Conservation (phyloP, 2,329 filamentous ascomycete species). For the Plenodomus lindquistii region DNA sequence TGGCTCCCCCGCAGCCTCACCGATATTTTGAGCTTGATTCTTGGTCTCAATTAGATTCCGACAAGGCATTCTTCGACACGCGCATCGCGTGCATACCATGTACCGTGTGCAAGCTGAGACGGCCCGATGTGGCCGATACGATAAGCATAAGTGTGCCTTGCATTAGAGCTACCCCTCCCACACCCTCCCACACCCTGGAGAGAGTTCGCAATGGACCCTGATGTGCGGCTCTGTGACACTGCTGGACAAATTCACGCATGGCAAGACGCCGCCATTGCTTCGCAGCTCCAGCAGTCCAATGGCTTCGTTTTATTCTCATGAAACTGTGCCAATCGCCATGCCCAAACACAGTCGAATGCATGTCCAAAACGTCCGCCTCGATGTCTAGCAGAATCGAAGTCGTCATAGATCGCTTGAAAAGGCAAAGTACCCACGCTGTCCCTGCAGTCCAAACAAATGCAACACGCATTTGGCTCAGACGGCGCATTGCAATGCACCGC, state of each 20-base stretch:
- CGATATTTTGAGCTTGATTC: too few relatives aligned
- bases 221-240: constrained; percentile 4
- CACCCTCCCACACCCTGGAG: constrained; percentile 1
- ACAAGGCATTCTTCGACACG: too few relatives aligned
- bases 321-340: not conserved
- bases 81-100: too few relatives aligned
- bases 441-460: constrained; percentile 37
- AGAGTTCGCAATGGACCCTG: constrained; percentile 7
- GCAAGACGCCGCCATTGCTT: not conserved
- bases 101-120: too few relatives aligned
- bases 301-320: not conserved
- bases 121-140: not conserved
- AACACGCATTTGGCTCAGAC: constrained; percentile 27
- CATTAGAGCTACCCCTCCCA: constrained; percentile 8
- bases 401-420: constrained; percentile 43
- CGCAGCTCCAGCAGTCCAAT: not conserved
- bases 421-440: constrained; percentile 38
- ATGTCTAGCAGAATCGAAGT: constrained; percentile 19
- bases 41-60: too few relatives aligned
- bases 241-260: not conserved
- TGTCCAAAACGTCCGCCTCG: not conserved
- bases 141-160: constrained; percentile 5
- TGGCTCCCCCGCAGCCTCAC: too few relatives aligned
- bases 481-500: constrained; percentile 22
- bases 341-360: not conserved